Base-by-base conservation (phyloP, 768 basidiomycete species). In the Lenzites betulinus region DNA sequence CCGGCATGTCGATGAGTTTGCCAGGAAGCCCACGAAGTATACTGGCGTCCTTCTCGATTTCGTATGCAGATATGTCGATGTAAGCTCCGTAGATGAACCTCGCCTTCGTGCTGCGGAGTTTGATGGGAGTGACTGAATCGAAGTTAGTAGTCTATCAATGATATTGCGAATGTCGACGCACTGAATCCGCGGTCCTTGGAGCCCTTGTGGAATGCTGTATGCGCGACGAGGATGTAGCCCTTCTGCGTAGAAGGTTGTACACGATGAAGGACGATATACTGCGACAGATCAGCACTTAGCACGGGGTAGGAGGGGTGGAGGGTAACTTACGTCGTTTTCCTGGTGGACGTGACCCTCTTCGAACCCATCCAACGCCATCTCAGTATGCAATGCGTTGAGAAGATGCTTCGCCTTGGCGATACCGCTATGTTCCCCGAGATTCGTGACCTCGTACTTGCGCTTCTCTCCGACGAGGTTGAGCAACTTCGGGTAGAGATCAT, bases 331-430 rank as follows among this genome's bases (percentile, higher is more conserved):
- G 72, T 98, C 88, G 64, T 92, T 94, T 72, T 98, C 97, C 72
- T 98, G 94, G 69, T 95, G 95, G 11, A 98, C 93, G 76, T 98
- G 93, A 0, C 94, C 96, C 73, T 99, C 97, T 60, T 87, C 84
- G 63, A 83, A 98, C 0, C 86, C 90, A 2, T 81, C 86, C n/a
- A 93, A 76, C 3, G 92, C 83, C 92, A 98, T 94, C 77, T 99
- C 95, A 39, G 90, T 78, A 73, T 94, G 95, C 55, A 99, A 70
- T 51, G 87, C 83, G 71, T 98, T 98, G 64, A 98, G 69, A 1
- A 96, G 70, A 62, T 93, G 79, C 75, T 66, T 86, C 75, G 51
- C 79, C 77, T 59, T 68, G 18, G 67, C 74, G 42, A 74, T 76
- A 25, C 71, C 75, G 38, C 74, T 74, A 57, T 68, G 62, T 39